These are phyloP conservation scores for Plasmopara muralis DNA, from an alignment of 352 stramenopile species.

Conservation along the genomic window DNA sequence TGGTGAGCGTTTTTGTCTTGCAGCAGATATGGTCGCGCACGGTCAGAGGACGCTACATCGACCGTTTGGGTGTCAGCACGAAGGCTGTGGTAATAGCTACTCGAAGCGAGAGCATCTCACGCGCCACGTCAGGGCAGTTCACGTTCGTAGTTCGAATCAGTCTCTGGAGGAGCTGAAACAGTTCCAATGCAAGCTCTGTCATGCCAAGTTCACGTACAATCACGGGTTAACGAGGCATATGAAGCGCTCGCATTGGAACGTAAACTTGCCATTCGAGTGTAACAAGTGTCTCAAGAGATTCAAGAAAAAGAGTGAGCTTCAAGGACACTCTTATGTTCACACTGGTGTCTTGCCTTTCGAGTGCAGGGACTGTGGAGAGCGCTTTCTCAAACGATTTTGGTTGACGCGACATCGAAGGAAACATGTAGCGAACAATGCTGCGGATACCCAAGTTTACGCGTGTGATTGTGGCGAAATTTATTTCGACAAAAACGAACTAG, in stretches of 20 bases:
- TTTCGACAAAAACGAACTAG: slow-evolving; percentile 41
- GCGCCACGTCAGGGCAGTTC: slow-evolving; percentile 42
- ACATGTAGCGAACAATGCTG: slow-evolving; percentile 21
- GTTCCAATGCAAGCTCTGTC: slow-evolving; percentile 51
- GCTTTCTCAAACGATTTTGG: slow-evolving; percentile 60
- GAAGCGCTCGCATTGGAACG: slow-evolving; percentile 44
- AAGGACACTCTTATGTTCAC: slow-evolving; percentile 72
- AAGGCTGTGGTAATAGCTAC: slow-evolving; percentile 48
- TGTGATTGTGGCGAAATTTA: slow-evolving; percentile 58
- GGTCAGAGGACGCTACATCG: slow-evolving; percentile 18
- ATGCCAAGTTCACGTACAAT: slow-evolving; percentile 58
- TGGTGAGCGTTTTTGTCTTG: slow-evolving; percentile 6
- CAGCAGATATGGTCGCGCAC: slow-evolving; percentile 3
- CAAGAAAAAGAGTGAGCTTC: slow-evolving; percentile 77
- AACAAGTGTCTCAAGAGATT: slow-evolving; percentile 54
- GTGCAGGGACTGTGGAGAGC: slow-evolving; percentile 48
- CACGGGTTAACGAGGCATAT: slow-evolving; percentile 53
- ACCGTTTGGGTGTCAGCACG: slow-evolving; percentile 34
- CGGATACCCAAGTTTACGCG: slow-evolving; percentile 40
- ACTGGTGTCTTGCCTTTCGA: slow-evolving; percentile 68
- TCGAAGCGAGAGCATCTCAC: slow-evolving; percentile 58
- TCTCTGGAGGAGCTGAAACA: slow-evolving; percentile 31
- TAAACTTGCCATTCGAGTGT: slow-evolving; percentile 53
- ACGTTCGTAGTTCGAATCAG: slow-evolving; percentile 19
- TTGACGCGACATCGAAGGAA: slow-evolving; percentile 42